These are phyloP conservation scores for Magnolia kwangsiensis DNA, from an alignment of 164 flowering plant species.

Conservation along the genomic window DNA sequence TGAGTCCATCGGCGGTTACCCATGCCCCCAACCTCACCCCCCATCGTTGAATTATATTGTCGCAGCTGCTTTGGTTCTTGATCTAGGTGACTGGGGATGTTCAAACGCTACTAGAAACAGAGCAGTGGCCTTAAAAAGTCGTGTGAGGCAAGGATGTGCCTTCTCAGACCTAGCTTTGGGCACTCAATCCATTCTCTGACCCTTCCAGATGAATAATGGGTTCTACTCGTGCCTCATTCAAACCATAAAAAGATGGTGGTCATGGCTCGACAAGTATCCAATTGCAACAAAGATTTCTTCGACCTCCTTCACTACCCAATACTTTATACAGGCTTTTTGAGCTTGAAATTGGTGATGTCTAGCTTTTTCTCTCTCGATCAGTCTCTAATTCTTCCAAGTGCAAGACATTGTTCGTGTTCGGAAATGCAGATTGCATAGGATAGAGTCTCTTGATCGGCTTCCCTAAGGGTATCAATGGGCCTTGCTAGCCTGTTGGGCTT, in stretches of 20 bases:
- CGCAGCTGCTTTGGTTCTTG: neutral
- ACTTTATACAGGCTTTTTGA: neutral
- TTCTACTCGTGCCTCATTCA: constrained; percentile 34
- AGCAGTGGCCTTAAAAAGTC: constrained; percentile 12
- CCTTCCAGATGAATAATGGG: constrained; percentile 20
- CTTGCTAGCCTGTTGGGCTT: too few species aligned
- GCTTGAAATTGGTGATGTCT: constrained; percentile 21
- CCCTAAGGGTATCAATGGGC: neutral
- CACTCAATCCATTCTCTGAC: constrained; percentile 40
- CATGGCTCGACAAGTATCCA: neutral
- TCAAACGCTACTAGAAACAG: constrained; percentile 48
- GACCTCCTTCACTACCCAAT: constrained; percentile 30
- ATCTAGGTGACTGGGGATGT: constrained; percentile 8
- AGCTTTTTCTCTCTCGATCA: constrained; percentile 5
- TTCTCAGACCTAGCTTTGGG: constrained; percentile 46
- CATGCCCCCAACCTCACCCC: neutral
- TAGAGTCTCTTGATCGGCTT: constrained; percentile 55
- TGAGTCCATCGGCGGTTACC: neutral
- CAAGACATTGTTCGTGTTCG: constrained; percentile 13
- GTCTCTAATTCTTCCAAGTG: neutral
- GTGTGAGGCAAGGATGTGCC: constrained; percentile 43
- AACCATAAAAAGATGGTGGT: constrained; percentile 45
- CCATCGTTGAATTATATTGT: neutral
- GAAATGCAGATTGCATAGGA: constrained; percentile 41
- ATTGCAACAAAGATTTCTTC: constrained; percentile 7